Evolutionary conservation across 2,329 filamentous ascomycete genomes (phyloP).

Genomic region (Neurospora crassa): DNA sequence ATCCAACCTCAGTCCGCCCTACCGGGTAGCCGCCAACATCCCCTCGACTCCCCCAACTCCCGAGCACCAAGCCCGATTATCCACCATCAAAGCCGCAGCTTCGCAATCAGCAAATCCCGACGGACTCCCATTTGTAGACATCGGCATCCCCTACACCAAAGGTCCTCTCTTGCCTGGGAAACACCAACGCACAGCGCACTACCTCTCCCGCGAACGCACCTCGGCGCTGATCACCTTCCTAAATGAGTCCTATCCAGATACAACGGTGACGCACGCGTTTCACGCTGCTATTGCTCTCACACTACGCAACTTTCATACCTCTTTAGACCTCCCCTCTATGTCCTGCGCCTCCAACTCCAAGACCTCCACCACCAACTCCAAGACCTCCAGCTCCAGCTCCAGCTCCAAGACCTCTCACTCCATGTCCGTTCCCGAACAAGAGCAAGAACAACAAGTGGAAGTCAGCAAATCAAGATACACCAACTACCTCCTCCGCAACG

Average conservation of each 20-base stretch:
- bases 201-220: slow-evolving; percentile 3
- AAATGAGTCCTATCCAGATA: slow-evolving; percentile 12
- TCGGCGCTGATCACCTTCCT: slow-evolving; percentile 13
- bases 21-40: slow-evolving; percentile 18
- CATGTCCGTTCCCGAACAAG: neutral
- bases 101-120: neutral
- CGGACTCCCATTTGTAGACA: neutral
- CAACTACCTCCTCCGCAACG: slow-evolving; percentile 25
- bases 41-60: slow-evolving; percentile 7
- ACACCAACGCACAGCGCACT: slow-evolving; percentile 20
- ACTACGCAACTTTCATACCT: slow-evolving; percentile 13
- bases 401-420: too few species aligned
- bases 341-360: accelerated
- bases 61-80: slow-evolving; percentile 10
- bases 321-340: neutral
- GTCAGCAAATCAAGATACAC: slow-evolving; percentile 17
- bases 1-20: slow-evolving; percentile 20
- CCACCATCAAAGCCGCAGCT: neutral
- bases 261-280: slow-evolving; percentile 24
- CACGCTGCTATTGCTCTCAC: slow-evolving; percentile 24
- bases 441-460: too few species aligned
- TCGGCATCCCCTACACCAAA: slow-evolving; percentile 15
- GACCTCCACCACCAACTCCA: too few species aligned
- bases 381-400: accelerated
- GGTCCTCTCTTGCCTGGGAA: slow-evolving; percentile 12